These are phyloP conservation scores for Pichia sp. DNA, from an alignment of 1,139 yeast species.

Conservation along the genomic window DNA sequence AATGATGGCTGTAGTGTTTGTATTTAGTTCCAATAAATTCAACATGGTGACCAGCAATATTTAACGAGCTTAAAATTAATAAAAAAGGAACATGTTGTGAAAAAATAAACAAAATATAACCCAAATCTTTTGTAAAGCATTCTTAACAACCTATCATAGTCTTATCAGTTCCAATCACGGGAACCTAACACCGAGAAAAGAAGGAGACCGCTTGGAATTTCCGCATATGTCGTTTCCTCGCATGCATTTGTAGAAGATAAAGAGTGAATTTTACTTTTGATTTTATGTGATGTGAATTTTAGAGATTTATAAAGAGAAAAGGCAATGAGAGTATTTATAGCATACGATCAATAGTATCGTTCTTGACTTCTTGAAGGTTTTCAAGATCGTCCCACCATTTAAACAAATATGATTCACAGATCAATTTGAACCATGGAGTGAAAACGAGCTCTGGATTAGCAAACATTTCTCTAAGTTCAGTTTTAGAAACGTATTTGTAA, in stretches of 20 bases:
- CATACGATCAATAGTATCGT: conserved; percentile 43
- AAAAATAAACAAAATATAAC: no score
- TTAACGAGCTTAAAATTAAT: no score
- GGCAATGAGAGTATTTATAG: conserved; percentile 21
- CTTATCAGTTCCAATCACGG: background rate
- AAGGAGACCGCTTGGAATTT: no score
- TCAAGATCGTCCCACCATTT: conserved; percentile 88
- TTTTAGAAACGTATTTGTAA: conserved; percentile 61
- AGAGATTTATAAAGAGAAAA: background rate
- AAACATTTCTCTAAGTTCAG: conserved; percentile 72
- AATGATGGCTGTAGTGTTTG: background rate
- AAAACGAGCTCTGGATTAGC: conserved; percentile 54
- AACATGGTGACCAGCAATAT: background rate
- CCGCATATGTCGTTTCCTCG: no score
- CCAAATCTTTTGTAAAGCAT: no score
- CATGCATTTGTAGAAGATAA: no score
- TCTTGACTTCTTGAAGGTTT: conserved; percentile 43
- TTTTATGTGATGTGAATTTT: no score
- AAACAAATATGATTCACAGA: conserved; percentile 84
- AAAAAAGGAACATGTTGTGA: no score
- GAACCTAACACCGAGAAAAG: no score
- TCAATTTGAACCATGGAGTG: conserved; percentile 97
- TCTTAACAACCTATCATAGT: no score
- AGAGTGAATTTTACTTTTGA: no score
- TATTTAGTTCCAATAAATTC: background rate